Conservation (phyloP, 2,329 filamentous ascomycete genomes). For the Metarhizium anisopliae region DNA sequence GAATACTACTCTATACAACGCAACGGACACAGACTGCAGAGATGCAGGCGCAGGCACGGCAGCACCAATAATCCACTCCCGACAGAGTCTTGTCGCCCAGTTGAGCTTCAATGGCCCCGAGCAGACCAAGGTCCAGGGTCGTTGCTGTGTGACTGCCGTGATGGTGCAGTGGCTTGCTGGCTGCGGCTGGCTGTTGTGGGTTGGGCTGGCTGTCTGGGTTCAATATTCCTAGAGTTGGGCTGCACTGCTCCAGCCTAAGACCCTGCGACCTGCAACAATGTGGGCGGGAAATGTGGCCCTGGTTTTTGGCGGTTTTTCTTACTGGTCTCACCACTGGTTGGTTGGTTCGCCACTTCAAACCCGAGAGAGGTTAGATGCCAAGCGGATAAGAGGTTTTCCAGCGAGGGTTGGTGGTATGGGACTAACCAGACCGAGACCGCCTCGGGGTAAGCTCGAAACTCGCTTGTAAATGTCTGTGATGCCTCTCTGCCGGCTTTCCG, state of each 20-base stretch:
- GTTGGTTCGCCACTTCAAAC: background rate
- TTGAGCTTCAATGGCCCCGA: background rate
- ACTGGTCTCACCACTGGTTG: background rate
- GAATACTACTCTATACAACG: background rate
- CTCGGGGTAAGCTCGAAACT: background rate
- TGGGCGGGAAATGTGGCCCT: background rate
- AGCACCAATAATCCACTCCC: background rate
- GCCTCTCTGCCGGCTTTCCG: too few relatives aligned
- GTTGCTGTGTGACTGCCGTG: background rate
- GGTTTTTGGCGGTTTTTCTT: background rate
- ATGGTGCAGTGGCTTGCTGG: background rate
- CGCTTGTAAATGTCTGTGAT: background rate
- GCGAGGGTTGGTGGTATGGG: too few relatives aligned
- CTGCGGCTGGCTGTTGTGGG: conserved; percentile 1
- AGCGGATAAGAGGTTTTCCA: background rate
- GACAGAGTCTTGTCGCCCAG: background rate
- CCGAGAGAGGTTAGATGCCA: background rate
- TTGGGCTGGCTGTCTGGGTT: background rate
- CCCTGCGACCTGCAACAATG: background rate
- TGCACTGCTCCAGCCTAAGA: background rate
- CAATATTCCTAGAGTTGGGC: conserved; percentile 1
- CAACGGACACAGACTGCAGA: background rate
- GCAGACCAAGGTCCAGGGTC: background rate
- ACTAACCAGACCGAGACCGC: too few relatives aligned
- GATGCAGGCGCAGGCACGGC: background rate